Evolutionary conservation across 495 filamentous ascomycete genomes (phyloP), one percentile per base, ranked within the genome.

Genomic region (Podospora australis): DNA sequence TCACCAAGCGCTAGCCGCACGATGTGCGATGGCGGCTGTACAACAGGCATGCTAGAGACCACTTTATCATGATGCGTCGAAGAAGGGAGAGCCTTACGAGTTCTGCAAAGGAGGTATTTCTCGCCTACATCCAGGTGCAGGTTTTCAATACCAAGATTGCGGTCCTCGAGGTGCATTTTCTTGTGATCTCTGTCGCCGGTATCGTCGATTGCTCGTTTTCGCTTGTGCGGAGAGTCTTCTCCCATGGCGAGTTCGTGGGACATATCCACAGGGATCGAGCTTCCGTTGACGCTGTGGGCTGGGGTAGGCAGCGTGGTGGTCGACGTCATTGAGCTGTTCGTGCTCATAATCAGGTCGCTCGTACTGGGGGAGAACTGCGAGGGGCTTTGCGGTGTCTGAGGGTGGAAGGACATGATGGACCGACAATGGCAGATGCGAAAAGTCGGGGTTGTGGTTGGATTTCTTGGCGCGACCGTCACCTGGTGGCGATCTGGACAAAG

Each of bases 81-180:
- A 52, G 50, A 46, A 54, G 65, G 69, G 73, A 72, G 71, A 73
- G 70, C 59, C 76, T 78, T 79, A 79, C 76, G 73, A 75, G 70
- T 74, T 71, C 68, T 76, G 70, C 72, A 77, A 68, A 79, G 68
- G 48, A 78, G 69, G 66, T 79, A 79, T 67, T 76, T 78, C 51
- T 70, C 60, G 60, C 75, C 77, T 46, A 79, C 74, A 65, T 79
- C 72, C 53, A 71, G 50, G 57, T 78, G 74, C 43, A 78, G 70
- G 64, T 73, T 69, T 53, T 75, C 66, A 64, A 78, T 77, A 71
- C 66, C 69, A 58, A 70, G 60, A 66, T 63, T 72, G 65, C 71
- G 68, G 59, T 67, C 63, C 60, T 78, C 73, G 65, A 73, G 63
- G 55, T 77, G 69, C 56, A 72, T 66, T 63, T 79, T 79, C 67